These are phyloP conservation scores for Trichosporon sp. DNA, from an alignment of 1,284 basidiomycete genomes.

Conservation along the genomic window DNA sequence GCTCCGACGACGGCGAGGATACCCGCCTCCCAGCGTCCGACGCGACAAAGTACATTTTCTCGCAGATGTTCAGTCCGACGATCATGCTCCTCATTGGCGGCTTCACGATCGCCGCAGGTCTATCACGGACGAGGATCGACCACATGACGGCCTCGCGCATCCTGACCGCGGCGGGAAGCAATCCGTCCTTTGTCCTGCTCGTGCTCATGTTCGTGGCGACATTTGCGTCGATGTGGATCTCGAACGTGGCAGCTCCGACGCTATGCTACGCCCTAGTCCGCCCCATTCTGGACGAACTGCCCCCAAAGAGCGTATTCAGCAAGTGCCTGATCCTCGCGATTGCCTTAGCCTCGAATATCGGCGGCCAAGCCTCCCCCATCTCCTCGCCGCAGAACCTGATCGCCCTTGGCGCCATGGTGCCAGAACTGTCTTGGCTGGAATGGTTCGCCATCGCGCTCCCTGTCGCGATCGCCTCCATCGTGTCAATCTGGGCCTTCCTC, in stretches of 20 bases:
- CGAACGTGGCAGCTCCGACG: constrained; percentile 95
- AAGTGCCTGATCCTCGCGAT: constrained; percentile 92
- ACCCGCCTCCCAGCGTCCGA: constrained; percentile 59
- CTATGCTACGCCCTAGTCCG: constrained; percentile 96
- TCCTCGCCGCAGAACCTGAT: constrained; percentile 98
- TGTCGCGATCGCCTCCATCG: constrained; percentile 74
- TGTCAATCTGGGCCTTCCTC: constrained; percentile 87
- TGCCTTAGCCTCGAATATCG: constrained; percentile 94
- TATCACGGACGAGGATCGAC: constrained; percentile 97
- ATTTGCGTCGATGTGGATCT: constrained; percentile 99
- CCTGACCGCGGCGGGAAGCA: constrained; percentile 80
- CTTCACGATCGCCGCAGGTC: constrained; percentile 95
- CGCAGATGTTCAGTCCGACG: constrained; percentile 57
- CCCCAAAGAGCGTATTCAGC: constrained; percentile 78
- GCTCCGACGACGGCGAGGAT: constrained; percentile 57
- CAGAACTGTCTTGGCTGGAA: constrained; percentile 76
- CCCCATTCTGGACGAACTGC: constrained; percentile 90
- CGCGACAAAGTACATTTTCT: constrained; percentile 73
- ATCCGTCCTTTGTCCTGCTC: constrained; percentile 77
- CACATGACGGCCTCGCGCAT: constrained; percentile 89
- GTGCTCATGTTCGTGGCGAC: constrained; percentile 96
- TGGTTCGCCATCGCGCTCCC: constrained; percentile 96
- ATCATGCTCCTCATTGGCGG: constrained; percentile 95
- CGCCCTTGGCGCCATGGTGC: constrained; percentile 81
- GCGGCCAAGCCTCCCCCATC: constrained; percentile 85